These are phyloP conservation scores for Pythium graminicola DNA, from an alignment of 352 stramenopile genomes.

Conservation along the genomic window DNA sequence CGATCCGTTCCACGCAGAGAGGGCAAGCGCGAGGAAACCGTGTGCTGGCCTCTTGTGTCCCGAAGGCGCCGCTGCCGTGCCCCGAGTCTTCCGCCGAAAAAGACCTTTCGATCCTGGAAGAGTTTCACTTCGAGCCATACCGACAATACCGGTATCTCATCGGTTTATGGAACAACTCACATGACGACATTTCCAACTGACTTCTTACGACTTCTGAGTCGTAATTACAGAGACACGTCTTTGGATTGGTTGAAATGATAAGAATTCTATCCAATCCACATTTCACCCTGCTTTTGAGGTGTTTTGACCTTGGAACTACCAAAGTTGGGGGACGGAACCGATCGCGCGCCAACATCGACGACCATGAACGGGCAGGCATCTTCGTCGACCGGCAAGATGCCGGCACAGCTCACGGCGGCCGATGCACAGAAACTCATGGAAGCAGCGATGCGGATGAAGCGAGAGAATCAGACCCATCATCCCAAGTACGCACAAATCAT, in stretches of 20 bases:
- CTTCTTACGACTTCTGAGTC: neutral
- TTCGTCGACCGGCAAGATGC: constrained; percentile 7
- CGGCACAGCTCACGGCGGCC: constrained; percentile 37
- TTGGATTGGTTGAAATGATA: constrained; percentile 10
- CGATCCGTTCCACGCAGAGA: too few species aligned
- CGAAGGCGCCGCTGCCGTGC: constrained; percentile 13
- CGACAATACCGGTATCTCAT: constrained; percentile 19
- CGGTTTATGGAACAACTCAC: constrained; percentile 25
- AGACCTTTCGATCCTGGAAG: constrained; percentile 31
- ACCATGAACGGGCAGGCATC: constrained; percentile 14
- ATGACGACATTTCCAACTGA: constrained; percentile 3
- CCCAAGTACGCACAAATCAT: constrained; percentile 86
- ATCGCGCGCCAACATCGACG: constrained; percentile 6
- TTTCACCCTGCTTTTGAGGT: constrained; percentile 16
- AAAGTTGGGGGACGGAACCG: constrained; percentile 1
- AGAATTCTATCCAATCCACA: constrained; percentile 2
- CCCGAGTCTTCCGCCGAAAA: constrained; percentile 19
- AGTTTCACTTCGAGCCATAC: constrained; percentile 23
- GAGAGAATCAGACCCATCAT: constrained; percentile 64
- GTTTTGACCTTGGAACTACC: neutral
- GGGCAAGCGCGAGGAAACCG: too few species aligned
- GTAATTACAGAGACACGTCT: constrained; percentile 8
- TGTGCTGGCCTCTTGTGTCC: constrained; percentile 10
- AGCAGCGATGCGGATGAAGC: constrained; percentile 73
- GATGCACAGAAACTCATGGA: constrained; percentile 84